Evolutionary conservation across 1,139 yeast genomes (phyloP).

Genomic region (Diutina ranongensis): DNA sequence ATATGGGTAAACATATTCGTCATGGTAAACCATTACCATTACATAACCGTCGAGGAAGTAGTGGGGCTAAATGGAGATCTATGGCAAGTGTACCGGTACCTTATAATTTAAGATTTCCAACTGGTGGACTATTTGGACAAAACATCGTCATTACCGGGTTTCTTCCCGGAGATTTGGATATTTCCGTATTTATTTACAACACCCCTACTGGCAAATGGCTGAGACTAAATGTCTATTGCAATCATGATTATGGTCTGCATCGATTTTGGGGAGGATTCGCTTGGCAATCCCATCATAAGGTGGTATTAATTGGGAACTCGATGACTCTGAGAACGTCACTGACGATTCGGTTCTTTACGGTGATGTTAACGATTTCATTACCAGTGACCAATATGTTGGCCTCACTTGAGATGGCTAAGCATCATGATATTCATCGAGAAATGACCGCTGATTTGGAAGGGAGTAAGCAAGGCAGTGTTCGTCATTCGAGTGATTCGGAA

Average conservation of each 20-base stretch:
- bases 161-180: slow-evolving; percentile 38
- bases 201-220: slow-evolving; percentile 58
- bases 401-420: slow-evolving; percentile 27
- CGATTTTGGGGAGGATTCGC: slow-evolving; percentile 57
- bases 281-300: slow-evolving; percentile 69
- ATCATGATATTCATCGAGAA: slow-evolving; percentile 9
- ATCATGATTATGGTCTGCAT: slow-evolving; percentile 44
- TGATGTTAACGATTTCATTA: slow-evolving; percentile 46
- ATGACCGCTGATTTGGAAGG: not conserved
- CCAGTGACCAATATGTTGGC: slow-evolving; percentile 54
- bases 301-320: slow-evolving; percentile 41
- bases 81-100: slow-evolving; percentile 15
- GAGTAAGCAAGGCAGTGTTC: not conserved
- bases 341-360: slow-evolving; percentile 47
- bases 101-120: slow-evolving; percentile 37
- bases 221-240: slow-evolving; percentile 43
- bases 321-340: slow-evolving; percentile 38
- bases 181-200: slow-evolving; percentile 49
- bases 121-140: slow-evolving; percentile 54
- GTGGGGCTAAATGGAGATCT: not conserved
- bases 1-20: slow-evolving; percentile 23
- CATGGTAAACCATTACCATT: slow-evolving; percentile 22
- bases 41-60: slow-evolving; percentile 7
- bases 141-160: slow-evolving; percentile 53
- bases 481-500: not conserved